Evolutionary conservation across 1,284 basidiomycete species (phyloP), one percentile per base, ranked within the genome.

Genomic region (Exobasidium cylindrosporum): DNA sequence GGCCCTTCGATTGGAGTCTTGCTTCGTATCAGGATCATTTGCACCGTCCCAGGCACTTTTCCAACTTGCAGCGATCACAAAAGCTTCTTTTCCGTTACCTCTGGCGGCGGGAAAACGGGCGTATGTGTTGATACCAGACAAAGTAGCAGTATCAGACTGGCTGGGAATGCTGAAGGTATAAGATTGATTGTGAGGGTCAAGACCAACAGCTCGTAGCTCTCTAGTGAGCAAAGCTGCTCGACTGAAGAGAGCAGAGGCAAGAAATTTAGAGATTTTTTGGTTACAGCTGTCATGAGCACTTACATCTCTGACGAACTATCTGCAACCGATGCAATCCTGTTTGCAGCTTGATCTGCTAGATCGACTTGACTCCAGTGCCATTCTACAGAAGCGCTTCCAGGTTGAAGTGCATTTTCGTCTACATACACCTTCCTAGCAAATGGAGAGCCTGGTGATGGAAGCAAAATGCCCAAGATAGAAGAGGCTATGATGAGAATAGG

Each of bases 61-160:
- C 91, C 92, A 95, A 11, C 92, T 90, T 1, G 94, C 92, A 63
- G 88, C 88, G 44, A 97, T 84, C 23, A 97, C 85, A 70, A 96
- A 89, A 1, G 92, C 90, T 81, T 98, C 95, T 1, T 88, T 87
- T 1, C 93, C 94, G 29, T 93, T 88, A 3, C 89, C 86, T 21
- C 95, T 86, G 1, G 95, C 92, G 1, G 94, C 89, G 5, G 86
- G 84, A 49, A 92, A 83, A 28, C 91, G 83, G 10, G 89, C 91
- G 73, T 93, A 97, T 4, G 88, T 86, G 74, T 97, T 96, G 6
- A 83, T 85, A 4, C 92, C 60, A 91, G 24, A 76, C 78, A 30
- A 82, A 13, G 54, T 32, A 4, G 24, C n/a, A 2, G 47, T 24
- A 40, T 40, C 35, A 17, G 35, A 10, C 35, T 40, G 10, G 35